Conservation (phyloP, 2,329 filamentous ascomycete genomes). For the Leptographium flavum region DNA sequence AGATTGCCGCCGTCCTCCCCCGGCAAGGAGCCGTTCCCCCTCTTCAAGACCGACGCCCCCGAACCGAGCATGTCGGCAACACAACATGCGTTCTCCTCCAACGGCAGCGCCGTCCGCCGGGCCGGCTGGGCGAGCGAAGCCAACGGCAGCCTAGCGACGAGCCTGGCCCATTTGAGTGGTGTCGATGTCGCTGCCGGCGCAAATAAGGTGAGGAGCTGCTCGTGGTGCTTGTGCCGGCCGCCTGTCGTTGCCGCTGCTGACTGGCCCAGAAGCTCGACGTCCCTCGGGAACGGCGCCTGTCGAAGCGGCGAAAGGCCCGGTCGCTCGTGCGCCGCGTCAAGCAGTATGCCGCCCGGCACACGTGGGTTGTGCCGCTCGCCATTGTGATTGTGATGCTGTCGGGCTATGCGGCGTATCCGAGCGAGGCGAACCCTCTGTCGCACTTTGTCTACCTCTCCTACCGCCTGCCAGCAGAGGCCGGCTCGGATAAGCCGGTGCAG, state of each 20-base stretch:
- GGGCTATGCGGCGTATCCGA: slow-evolving; percentile 63
- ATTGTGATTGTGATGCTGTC: slow-evolving; percentile 48
- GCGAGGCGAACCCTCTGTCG: slow-evolving; percentile 62
- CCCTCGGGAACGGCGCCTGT: slow-evolving; percentile 25
- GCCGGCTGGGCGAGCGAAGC: slow-evolving; percentile 41
- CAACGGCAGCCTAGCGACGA: slow-evolving; percentile 39
- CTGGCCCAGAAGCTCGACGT: slow-evolving; percentile 6
- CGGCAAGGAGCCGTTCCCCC: slow-evolving; percentile 38
- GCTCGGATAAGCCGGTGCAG: slow-evolving; percentile 36
- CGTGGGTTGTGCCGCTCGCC: slow-evolving; percentile 52
- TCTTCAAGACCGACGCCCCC: slow-evolving; percentile 23
- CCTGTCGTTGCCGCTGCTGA: too few relatives aligned
- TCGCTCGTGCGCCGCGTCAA: slow-evolving; percentile 39
- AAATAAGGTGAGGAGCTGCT: slow-evolving; percentile 7
- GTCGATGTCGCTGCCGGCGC: slow-evolving; percentile 2
- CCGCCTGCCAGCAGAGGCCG: slow-evolving; percentile 37
- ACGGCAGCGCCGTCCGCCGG: slow-evolving; percentile 22
- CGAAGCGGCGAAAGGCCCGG: slow-evolving; percentile 41
- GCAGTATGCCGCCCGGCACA: slow-evolving; percentile 39
- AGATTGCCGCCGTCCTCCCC: slow-evolving; percentile 10
- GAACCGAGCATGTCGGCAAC: slow-evolving; percentile 27
- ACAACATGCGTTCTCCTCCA: not conserved
- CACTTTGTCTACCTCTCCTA: slow-evolving; percentile 86
- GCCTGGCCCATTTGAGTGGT: slow-evolving; percentile 28
- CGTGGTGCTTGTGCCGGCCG: too few relatives aligned